Evolutionary conservation across 805 yeast genomes (phyloP), one percentile per base, ranked within the genome.

Genomic region (Yamadazyma ubonensis): DNA sequence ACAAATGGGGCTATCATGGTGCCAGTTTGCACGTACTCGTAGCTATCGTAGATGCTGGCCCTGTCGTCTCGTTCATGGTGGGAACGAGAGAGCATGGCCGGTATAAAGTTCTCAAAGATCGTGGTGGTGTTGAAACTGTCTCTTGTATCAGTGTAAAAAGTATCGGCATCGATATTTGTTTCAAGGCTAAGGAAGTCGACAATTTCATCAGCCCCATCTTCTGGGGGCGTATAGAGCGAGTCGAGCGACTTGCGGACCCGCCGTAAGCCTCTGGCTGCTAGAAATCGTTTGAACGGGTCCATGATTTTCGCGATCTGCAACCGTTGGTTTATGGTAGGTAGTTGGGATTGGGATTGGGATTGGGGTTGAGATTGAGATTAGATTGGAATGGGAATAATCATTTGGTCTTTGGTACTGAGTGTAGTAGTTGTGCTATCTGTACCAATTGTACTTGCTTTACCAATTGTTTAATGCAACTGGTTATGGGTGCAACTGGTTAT

Each of bases 161-260:
- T 36, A 43, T 57, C 61, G 11, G 59, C 57, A 47, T 55, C 60
- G 22, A 49, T 54, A 14, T 43, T 28, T 6, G 49, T 39, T 31
- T 53, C 42, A 11, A 44, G 29, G 15, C 51, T 45, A 19, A 54
- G 44, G 34, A 46, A 54, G 45, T 55, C 59, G 23, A 49, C 40
- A 6, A 42, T 39, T 19, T 45, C 47, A 2, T 40, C 46, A 15
- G 43, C 44, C 26, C 45, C 43, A 6, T 26, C 10, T 8, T 18
- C 33, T 5, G 21, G 39, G 14, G 33, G 33, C 5, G 36, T 31
- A 7, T 19, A 32, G 2, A 32, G 22, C 5, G 33, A 14, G 21
- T 33, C 28, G 19, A 33, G 9, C 20, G 31, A 16, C 15, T 37
- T 42, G 2, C 6, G 18, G 4, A 40, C 18, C 23, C 42, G 31